phyloP scores from a whole-genome alignment of 2,329 filamentous ascomycete genomes.

The Didymella sp. region DNA sequence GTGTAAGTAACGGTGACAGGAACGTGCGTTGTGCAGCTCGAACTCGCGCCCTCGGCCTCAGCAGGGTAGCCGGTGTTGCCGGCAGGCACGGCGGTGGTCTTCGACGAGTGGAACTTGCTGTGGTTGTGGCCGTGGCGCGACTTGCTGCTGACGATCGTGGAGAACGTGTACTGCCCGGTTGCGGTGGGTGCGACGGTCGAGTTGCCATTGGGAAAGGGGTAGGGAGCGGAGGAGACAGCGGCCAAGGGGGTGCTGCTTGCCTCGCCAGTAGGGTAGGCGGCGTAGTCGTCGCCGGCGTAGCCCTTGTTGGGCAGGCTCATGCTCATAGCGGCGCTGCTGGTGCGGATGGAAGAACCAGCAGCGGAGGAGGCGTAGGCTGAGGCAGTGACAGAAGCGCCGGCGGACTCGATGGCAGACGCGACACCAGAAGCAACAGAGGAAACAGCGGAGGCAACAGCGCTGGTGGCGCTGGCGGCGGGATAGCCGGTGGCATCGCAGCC shows the following conservation, averaged over 20 bases:
- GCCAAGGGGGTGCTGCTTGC: not conserved
- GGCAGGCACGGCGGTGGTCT: conserved; percentile 18
- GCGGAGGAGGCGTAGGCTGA: not conserved
- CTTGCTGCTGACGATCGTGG: conserved; percentile 1
- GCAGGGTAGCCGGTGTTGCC: conserved; percentile 17
- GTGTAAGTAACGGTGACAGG: conserved; percentile 38
- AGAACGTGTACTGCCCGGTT: conserved; percentile 8
- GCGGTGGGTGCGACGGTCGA: conserved; percentile 14
- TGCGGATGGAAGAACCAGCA: no score
- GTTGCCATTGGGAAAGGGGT: conserved; percentile 13
- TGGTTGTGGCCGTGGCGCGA: conserved; percentile 14
- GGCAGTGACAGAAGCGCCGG: conserved; percentile 15
- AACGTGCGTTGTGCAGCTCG: conserved; percentile 25
- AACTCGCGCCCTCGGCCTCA: conserved; percentile 5
- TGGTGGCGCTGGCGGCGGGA: conserved; percentile 15
- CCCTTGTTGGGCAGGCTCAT: conserved; percentile 27
- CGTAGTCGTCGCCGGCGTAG: conserved; percentile 10
- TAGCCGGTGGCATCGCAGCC: conserved; percentile 31
- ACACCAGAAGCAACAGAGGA: not conserved
- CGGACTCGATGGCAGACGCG: conserved; percentile 5
- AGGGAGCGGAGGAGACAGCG: conserved; percentile 1
- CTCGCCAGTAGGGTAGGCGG: not conserved
- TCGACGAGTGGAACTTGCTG: conserved; percentile 17
- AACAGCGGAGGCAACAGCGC: conserved; percentile 8
- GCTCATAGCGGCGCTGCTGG: conserved; percentile 8